Percentiles rank a stretch among this genome's conserved stretches.
phyloP scores from a whole-genome alignment of 2,329 filamentous ascomycete genomes.

The Penicillium sp. region DNA sequence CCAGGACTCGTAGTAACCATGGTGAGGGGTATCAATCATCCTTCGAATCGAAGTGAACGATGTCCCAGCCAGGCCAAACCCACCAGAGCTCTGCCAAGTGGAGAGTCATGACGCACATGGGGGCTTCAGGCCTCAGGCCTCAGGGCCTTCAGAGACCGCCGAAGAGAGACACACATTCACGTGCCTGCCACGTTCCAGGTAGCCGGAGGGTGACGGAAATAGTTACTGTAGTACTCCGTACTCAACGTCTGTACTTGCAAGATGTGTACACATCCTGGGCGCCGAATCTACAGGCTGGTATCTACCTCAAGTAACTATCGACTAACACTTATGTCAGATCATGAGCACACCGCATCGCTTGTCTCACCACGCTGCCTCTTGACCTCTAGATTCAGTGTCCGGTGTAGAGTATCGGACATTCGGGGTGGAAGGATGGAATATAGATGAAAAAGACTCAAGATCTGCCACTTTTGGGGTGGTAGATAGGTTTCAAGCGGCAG shows the following conservation, averaged over 20 bases:
- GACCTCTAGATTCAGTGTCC: neutral
- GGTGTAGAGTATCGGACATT: neutral
- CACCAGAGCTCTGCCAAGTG: slow-evolving; percentile 24
- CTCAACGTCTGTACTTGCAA: no score
- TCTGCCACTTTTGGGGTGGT: neutral
- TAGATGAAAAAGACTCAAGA: slow-evolving; percentile 2
- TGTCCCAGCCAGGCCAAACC: slow-evolving; percentile 5
- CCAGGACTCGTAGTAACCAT: neutral
- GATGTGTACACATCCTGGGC: neutral
- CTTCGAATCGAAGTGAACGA: neutral
- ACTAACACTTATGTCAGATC: neutral
- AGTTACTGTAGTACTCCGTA: no score
- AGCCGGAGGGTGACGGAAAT: neutral
- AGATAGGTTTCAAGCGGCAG: neutral
- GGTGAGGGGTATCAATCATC: neutral
- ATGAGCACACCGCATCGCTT: neutral
- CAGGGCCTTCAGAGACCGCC: neutral
- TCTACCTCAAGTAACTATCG: neutral
- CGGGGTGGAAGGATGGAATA: neutral
- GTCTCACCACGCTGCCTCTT: neutral
- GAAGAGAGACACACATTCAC: no score
- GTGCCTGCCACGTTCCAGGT: slow-evolving; percentile 5
- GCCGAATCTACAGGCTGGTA: neutral
- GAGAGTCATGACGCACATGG: slow-evolving; percentile 28
- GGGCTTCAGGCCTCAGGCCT: slow-evolving; percentile 1